Base-by-base conservation (phyloP, 2,329 filamentous ascomycete species). In the Huntiella savannae region DNA sequence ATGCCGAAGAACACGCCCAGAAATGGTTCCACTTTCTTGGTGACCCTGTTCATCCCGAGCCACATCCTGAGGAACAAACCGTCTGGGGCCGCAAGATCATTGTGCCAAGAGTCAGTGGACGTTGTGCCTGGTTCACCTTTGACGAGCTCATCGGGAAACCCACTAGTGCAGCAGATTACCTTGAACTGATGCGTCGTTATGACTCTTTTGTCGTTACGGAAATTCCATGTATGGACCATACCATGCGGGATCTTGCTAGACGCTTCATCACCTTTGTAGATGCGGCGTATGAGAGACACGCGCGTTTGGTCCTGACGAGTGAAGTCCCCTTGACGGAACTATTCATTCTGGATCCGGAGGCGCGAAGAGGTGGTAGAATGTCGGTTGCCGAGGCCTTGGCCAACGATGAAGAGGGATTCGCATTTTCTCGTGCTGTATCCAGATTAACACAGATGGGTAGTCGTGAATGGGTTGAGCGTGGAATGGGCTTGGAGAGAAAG, bases 261-360 rank as follows among this genome's bases (percentile, higher is more conserved):
- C 73, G 91, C 4, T 95, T 98, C 62, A 98, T 98, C 59, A 98
- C 88, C 0, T 95, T 98, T 55, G 84, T 98, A 53, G 91, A 98
- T 59, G 88, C 91, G 4, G 80, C 95, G 4, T 98, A 98, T 58
- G 91, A 98, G 62, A 70, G 71, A 22, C 74, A 88, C 61, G 87
- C 86, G n/a, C 96, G 95, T 63, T 73, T 98, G 5, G 88, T 96
- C 12, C 73, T 98, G 47, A 98, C 91, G 0, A 87, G 83, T 3
- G 85, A 79, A 36, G 83, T 87, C 42, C 85, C 88, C 0, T 67
- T 98, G 2, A 75, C 76, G 5, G 79, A 93, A 58, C 75, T 96
- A 33, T 98, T 96, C 63, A 70, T 93, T 40, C 84, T 82, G 16
- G 68, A 74, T 12, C 67, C 74, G 12, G 82, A 87, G 59, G 65